Conservation (phyloP, 805 yeast species). For the Ogataea pignaliae region DNA sequence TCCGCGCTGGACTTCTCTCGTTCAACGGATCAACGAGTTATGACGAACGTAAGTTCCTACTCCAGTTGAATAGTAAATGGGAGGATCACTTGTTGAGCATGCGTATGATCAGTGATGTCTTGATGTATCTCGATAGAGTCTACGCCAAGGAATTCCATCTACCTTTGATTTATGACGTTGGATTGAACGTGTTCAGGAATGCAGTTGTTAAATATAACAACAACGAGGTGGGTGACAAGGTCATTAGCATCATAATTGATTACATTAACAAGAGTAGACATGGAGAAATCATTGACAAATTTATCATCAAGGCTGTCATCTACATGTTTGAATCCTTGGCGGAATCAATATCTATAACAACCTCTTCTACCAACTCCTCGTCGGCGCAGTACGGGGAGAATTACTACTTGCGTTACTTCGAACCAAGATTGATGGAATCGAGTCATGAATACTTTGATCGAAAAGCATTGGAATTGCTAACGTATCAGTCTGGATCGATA, state of each 20-base stretch:
- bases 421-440: slow-evolving; percentile 53
- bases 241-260: slow-evolving; percentile 46
- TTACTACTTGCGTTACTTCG: slow-evolving; percentile 61
- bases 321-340: slow-evolving; percentile 67
- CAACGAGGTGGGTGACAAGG: slow-evolving; percentile 45
- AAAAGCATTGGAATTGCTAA: slow-evolving; percentile 41
- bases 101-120: slow-evolving; percentile 76
- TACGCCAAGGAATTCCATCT: slow-evolving; percentile 65
- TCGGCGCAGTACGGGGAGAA: slow-evolving; percentile 45
- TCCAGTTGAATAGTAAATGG: slow-evolving; percentile 48
- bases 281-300: slow-evolving; percentile 52
- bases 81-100: slow-evolving; percentile 65
- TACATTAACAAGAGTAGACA: slow-evolving; percentile 54
- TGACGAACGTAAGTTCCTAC: slow-evolving; percentile 28
- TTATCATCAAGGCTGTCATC: slow-evolving; percentile 55
- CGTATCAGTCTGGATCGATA: slow-evolving; percentile 43
- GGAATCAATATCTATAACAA: slow-evolving; percentile 26
- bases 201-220: slow-evolving; percentile 48
- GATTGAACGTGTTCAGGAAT: slow-evolving; percentile 62
- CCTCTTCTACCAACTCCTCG: slow-evolving; percentile 5
- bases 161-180: slow-evolving; percentile 67
- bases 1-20: slow-evolving; percentile 14
- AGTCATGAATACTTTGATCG: slow-evolving; percentile 53
- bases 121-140: slow-evolving; percentile 83
- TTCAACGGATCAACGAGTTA: slow-evolving; percentile 5